Conservation (phyloP, 2,329 filamentous ascomycete species). For the Spiromastix sp. region DNA sequence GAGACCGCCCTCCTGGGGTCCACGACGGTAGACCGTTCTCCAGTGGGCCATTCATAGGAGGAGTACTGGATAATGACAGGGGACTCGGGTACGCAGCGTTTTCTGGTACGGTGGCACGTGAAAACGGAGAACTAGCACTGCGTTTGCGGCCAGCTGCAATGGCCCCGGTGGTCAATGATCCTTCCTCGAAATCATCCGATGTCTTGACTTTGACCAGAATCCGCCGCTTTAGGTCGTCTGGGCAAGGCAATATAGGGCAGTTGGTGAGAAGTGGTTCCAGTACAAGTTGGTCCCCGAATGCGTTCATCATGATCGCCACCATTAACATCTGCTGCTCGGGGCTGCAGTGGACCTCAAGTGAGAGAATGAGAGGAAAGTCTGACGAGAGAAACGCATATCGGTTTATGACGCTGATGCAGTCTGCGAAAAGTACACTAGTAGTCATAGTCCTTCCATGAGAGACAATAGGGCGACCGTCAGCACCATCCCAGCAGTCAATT, state of each 20-base stretch:
- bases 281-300: constrained; percentile 72
- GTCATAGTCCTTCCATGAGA: constrained; percentile 87
- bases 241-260: constrained; percentile 63
- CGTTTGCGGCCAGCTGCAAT: constrained; percentile 36
- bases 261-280: constrained; percentile 62
- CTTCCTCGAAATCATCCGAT: constrained; percentile 27
- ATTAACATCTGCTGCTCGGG: constrained; percentile 73
- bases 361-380: constrained; percentile 85
- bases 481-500: constrained; percentile 96
- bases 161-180: constrained; percentile 44
- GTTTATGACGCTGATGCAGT: constrained; percentile 86
- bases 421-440: constrained; percentile 75
- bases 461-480: constrained; percentile 76
- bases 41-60: constrained; percentile 43
- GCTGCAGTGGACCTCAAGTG: constrained; percentile 89
- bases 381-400: constrained; percentile 86
- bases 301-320: constrained; percentile 78
- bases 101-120: constrained; percentile 53
- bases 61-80: constrained; percentile 40
- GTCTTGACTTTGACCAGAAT: constrained; percentile 92
- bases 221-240: constrained; percentile 70
- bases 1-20: constrained; percentile 42
- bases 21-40: constrained; percentile 34
- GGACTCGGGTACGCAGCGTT: constrained; percentile 33
- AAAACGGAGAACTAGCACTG: constrained; percentile 70